phyloP scores from a whole-genome alignment of 2,329 filamentous ascomycete genomes.

The Dryadomyces sulphureus region DNA sequence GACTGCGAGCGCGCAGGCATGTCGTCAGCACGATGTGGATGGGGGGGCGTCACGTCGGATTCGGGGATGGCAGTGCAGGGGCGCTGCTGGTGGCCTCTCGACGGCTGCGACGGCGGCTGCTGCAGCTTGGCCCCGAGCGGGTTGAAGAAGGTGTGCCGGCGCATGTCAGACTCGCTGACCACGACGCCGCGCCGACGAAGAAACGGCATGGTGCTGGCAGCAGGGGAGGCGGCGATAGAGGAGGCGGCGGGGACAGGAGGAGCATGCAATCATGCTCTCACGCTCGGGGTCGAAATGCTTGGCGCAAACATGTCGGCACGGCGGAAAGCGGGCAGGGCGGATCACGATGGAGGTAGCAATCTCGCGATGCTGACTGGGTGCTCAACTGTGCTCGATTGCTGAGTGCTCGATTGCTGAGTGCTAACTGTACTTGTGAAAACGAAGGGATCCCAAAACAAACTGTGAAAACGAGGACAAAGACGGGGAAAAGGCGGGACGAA shows the following conservation, averaged over 20 bases:
- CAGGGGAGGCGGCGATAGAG: not conserved
- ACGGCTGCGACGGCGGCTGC: too few relatives aligned
- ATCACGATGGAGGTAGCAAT: too few relatives aligned
- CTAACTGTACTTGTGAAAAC: not conserved
- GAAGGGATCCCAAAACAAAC: not conserved
- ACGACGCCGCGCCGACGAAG: conserved; percentile 45
- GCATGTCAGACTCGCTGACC: conserved; percentile 45
- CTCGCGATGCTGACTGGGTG: too few relatives aligned
- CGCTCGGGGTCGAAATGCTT: not conserved
- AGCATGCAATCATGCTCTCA: conserved; percentile 2
- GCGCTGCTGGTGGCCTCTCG: conserved; percentile 9
- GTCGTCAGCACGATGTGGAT: not conserved
- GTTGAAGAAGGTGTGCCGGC: conserved; percentile 28
- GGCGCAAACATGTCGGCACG: conserved; percentile 1
- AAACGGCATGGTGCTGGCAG: conserved; percentile 35
- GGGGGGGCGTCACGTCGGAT: not conserved
- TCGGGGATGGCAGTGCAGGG: conserved; percentile 8
- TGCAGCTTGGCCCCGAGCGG: too few relatives aligned
- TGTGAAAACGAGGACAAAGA: not conserved
- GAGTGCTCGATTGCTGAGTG: too few relatives aligned
- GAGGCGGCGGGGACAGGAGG: not conserved
- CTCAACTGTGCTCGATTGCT: too few relatives aligned
- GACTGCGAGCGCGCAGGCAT: not conserved
- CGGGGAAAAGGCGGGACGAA: not conserved
- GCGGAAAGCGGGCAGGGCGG: too few relatives aligned